A percentile compares a stretch with the other conserved stretches of the same genome.
Conservation (phyloP, 495 filamentous ascomycete genomes). For the Niebla homalea region DNA sequence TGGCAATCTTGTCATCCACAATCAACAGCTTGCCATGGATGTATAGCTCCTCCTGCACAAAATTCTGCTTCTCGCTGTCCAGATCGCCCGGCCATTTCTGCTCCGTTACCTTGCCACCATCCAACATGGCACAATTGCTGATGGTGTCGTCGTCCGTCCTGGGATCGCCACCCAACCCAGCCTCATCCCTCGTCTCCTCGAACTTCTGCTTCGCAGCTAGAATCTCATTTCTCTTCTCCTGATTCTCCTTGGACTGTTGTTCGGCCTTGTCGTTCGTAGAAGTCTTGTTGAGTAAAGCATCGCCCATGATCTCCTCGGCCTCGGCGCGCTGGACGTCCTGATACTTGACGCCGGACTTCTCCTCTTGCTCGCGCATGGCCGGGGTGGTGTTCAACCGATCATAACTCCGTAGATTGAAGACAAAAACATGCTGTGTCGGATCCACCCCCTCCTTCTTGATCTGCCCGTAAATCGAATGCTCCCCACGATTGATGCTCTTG, state of each 20-base stretch:
- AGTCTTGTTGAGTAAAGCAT: slow-evolving; percentile 49
- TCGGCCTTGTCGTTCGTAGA: slow-evolving; percentile 30
- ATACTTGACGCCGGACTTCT: slow-evolving; percentile 68
- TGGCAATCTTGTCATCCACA: slow-evolving; percentile 65
- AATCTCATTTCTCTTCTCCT: slow-evolving; percentile 32
- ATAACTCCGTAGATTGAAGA: slow-evolving; percentile 84
- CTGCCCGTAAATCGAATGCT: slow-evolving; percentile 76
- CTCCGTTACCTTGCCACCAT: slow-evolving; percentile 47
- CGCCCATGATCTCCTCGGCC: slow-evolving; percentile 72
- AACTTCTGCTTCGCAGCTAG: slow-evolving; percentile 30
- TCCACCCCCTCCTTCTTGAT: slow-evolving; percentile 67
- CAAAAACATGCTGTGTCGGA: slow-evolving; percentile 67
- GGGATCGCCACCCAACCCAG: slow-evolving; percentile 27
- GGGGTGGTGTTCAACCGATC: slow-evolving; percentile 78
- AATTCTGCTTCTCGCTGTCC: slow-evolving; percentile 66
- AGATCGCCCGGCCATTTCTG: slow-evolving; percentile 60
- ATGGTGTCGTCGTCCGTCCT: slow-evolving; percentile 51
- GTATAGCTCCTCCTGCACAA: slow-evolving; percentile 91
- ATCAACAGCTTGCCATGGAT: slow-evolving; percentile 83
- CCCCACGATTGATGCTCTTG: slow-evolving; percentile 82
- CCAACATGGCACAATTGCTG: slow-evolving; percentile 69
- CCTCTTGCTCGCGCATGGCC: slow-evolving; percentile 53
- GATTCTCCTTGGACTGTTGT: slow-evolving; percentile 29
- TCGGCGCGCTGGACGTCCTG: slow-evolving; percentile 74
- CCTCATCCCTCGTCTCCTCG: slow-evolving; percentile 39